phyloP scores from a whole-genome alignment of 2,329 filamentous ascomycete species.

The Botrytis aclada region DNA sequence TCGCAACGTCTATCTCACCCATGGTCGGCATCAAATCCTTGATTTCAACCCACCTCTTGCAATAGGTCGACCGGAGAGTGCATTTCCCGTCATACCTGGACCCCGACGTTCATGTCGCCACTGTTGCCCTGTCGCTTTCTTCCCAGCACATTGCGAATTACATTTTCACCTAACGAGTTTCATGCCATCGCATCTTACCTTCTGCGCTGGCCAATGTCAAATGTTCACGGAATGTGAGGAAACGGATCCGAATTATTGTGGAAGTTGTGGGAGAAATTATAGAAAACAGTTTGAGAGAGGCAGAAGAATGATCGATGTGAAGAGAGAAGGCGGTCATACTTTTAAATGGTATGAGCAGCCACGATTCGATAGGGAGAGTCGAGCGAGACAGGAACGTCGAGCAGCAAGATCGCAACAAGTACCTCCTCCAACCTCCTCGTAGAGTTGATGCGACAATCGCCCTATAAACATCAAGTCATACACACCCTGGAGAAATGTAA shows the following conservation, averaged over 20 bases:
- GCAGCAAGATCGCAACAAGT: no score
- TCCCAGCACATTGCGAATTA: constrained; percentile 33
- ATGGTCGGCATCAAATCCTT: neutral
- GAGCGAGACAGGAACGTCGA: neutral
- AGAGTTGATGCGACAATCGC: neutral
- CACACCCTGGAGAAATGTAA: neutral
- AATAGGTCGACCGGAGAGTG: constrained; percentile 25
- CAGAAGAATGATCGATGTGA: constrained; percentile 25
- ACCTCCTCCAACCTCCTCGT: neutral
- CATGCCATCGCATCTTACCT: constrained; percentile 25
- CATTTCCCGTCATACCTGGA: constrained; percentile 19
- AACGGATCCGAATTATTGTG: constrained; percentile 21
- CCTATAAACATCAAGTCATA: neutral
- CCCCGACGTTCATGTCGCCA: constrained; percentile 24
- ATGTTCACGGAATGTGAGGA: constrained; percentile 21
- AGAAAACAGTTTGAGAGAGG: constrained; percentile 27
- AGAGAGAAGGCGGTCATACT: neutral
- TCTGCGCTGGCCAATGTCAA: constrained; percentile 25
- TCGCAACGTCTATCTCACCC: constrained; percentile 21
- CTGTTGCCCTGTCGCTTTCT: constrained; percentile 31
- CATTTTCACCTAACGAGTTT: constrained; percentile 30
- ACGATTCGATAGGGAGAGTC: neutral
- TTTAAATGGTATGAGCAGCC: constrained; percentile 10
- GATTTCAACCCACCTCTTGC: constrained; percentile 12
- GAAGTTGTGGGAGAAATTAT: constrained; percentile 24